phyloP scores from a whole-genome alignment of 208 protist genomes.

The Blastocrithidia nonstop region DNA sequence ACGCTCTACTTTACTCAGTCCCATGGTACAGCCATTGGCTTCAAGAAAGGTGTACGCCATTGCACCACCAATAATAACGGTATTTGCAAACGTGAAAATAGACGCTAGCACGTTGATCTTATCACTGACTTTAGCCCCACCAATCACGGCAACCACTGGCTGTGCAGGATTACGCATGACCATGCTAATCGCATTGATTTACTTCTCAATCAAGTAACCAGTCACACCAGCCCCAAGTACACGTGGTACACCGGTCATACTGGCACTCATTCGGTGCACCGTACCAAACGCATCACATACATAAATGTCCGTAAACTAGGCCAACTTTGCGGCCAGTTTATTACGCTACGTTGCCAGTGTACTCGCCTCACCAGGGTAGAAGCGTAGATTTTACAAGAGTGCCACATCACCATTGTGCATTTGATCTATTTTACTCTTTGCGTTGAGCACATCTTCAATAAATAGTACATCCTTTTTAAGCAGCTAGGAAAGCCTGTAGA shows the following conservation, averaged over 20 bases:
- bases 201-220: slow-evolving; percentile 98
- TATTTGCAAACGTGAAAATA: slow-evolving; percentile 95
- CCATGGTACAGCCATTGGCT: slow-evolving; percentile 77
- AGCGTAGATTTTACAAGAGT: slow-evolving; percentile 99
- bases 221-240: slow-evolving; percentile 88
- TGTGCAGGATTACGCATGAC: slow-evolving; percentile 78
- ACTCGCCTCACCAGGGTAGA: slow-evolving; percentile 97
- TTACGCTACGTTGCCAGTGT: slow-evolving; percentile 61
- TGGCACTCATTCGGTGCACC: slow-evolving; percentile 97
- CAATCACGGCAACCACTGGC: slow-evolving; percentile 93
- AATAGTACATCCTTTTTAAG: slow-evolving; percentile 56
- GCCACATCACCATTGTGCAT: slow-evolving; percentile 88
- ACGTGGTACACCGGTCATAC: slow-evolving; percentile 81
- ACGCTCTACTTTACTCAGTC: slow-evolving; percentile 92
- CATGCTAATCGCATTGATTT: slow-evolving; percentile 97
- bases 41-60: slow-evolving; percentile 99
- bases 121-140: slow-evolving; percentile 96
- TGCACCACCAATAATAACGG: slow-evolving; percentile 98
- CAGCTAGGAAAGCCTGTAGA: slow-evolving; percentile 77
- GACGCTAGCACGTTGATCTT: slow-evolving; percentile 99
- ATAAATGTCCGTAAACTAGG: slow-evolving; percentile 94
- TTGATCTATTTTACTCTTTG: slow-evolving; percentile 29
- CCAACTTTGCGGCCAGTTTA: slow-evolving; percentile 76
- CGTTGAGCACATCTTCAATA: slow-evolving; percentile 30
- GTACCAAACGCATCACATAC: slow-evolving; percentile 99